Percentiles rank a stretch among this genome's conserved stretches.
Evolutionary conservation across 805 yeast species (phyloP).

Genomic region (Candida odintsovae): DNA sequence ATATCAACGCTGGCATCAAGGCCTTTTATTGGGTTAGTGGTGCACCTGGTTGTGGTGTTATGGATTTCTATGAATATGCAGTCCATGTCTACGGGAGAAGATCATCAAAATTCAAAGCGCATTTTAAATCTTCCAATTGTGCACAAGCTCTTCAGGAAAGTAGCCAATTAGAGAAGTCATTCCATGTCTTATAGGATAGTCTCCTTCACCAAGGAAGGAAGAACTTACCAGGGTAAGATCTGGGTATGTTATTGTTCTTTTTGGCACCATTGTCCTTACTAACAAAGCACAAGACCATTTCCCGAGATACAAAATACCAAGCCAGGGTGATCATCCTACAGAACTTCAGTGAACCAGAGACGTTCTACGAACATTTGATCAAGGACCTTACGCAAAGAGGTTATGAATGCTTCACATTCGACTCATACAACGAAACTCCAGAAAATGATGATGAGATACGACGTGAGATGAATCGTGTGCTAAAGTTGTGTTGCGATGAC

Average conservation of each 20-base stretch:
- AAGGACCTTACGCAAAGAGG: slow-evolving; percentile 12
- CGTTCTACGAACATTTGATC: slow-evolving; percentile 12
- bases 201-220: slow-evolving; percentile 16
- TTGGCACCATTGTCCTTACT: background rate
- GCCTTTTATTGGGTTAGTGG: too few species aligned
- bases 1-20: too few species aligned
- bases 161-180: too few species aligned
- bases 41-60: too few species aligned
- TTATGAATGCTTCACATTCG: slow-evolving; percentile 14
- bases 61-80: too few species aligned
- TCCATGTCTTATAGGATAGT: background rate
- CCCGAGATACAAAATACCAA: slow-evolving; percentile 8
- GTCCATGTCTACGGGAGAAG: too few species aligned
- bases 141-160: too few species aligned
- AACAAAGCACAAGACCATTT: background rate
- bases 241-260: slow-evolving; percentile 19
- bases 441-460: slow-evolving; percentile 8
- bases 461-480: slow-evolving; percentile 14
- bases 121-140: background rate
- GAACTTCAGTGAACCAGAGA: slow-evolving; percentile 15
- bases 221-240: slow-evolving; percentile 22
- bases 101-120: background rate
- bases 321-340: slow-evolving; percentile 17
- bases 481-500: slow-evolving; percentile 16
- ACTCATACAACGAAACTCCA: slow-evolving; percentile 6